Conservation (phyloP, 225 moss, liverwort and hornwort genomes). For the Antitrichia curtipendula region DNA sequence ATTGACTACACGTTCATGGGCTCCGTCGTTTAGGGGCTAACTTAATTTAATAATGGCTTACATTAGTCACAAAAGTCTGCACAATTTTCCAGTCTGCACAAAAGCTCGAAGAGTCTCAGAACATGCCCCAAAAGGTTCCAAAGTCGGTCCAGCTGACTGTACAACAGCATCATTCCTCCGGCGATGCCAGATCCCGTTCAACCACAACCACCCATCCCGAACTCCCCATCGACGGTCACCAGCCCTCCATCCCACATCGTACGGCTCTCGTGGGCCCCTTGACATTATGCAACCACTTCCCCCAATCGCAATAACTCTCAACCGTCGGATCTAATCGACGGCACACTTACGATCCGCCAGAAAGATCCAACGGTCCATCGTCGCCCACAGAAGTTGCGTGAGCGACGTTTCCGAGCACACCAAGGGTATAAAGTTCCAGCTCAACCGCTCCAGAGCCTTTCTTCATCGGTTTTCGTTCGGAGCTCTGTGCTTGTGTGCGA, state of each 20-base stretch:
- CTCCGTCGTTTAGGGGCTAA: not conserved
- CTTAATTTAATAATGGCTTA: not conserved
- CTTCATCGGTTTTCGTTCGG: not conserved
- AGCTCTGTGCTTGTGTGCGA: fast-evolving
- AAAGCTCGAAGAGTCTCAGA: not conserved
- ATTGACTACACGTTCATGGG: not conserved
- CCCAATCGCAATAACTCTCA: not conserved
- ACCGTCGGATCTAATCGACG: not conserved
- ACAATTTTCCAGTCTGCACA: not conserved
- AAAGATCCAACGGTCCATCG: not conserved
- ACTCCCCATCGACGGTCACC: not conserved
- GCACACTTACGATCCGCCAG: fast-evolving
- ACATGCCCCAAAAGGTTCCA: not conserved
- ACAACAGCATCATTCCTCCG: not conserved
- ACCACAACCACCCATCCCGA: not conserved
- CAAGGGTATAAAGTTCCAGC: not conserved
- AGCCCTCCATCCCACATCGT: not conserved
- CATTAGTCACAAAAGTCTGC: not conserved
- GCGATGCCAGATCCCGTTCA: not conserved
- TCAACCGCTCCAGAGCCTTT: fast-evolving
- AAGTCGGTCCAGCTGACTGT: not conserved
- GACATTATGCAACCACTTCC: not conserved
- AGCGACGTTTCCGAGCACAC: not conserved
- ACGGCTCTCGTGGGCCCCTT: not conserved
- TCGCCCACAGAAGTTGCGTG: not conserved